These are phyloP conservation scores for Xerophyta viscosa DNA, from an alignment of 106 monocot genomes.

Conservation along the genomic window DNA sequence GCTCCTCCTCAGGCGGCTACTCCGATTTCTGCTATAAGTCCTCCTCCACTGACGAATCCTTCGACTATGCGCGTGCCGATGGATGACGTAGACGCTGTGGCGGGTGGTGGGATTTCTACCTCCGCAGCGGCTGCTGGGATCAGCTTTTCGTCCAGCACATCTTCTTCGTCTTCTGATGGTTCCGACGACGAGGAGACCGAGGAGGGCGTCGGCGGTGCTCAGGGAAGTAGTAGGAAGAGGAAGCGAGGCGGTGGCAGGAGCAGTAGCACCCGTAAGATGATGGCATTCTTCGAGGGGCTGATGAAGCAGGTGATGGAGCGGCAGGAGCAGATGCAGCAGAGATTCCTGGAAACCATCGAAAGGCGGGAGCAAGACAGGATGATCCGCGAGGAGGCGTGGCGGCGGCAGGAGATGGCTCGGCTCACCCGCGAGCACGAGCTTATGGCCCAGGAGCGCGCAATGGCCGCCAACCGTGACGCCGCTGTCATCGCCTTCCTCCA, in stretches of 20 bases:
- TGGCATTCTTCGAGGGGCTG: slow-evolving; percentile 60
- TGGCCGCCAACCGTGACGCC: slow-evolving; percentile 51
- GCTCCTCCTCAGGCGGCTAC: not conserved
- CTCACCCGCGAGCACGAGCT: slow-evolving; percentile 57
- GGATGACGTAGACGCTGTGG: no score
- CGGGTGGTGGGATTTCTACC: no score
- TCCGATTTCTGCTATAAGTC: slow-evolving; percentile 9
- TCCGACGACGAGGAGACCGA: slow-evolving; percentile 41
- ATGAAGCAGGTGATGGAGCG: slow-evolving; percentile 78
- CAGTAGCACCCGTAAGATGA: slow-evolving; percentile 44
- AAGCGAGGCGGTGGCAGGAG: slow-evolving; percentile 1
- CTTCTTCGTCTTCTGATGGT: slow-evolving; percentile 23
- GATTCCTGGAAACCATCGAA: slow-evolving; percentile 72
- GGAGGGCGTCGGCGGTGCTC: slow-evolving; percentile 16
- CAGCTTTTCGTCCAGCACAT: slow-evolving; percentile 61
- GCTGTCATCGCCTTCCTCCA: slow-evolving; percentile 64
- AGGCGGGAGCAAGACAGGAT: slow-evolving; percentile 77
- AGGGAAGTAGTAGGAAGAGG: slow-evolving; percentile 13
- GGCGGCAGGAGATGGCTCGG: slow-evolving; percentile 72
- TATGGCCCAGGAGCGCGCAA: slow-evolving; percentile 54
- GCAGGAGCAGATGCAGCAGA: slow-evolving; percentile 78
- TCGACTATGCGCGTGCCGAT: no score
- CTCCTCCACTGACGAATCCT: slow-evolving; percentile 1
- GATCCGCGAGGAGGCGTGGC: slow-evolving; percentile 81
- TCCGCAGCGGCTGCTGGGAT: slow-evolving; percentile 3